Percentiles rank a stretch among this genome's conserved stretches.
Evolutionary conservation across 345 rosid genomes (phyloP).

Genomic region (Camelina laxa): DNA sequence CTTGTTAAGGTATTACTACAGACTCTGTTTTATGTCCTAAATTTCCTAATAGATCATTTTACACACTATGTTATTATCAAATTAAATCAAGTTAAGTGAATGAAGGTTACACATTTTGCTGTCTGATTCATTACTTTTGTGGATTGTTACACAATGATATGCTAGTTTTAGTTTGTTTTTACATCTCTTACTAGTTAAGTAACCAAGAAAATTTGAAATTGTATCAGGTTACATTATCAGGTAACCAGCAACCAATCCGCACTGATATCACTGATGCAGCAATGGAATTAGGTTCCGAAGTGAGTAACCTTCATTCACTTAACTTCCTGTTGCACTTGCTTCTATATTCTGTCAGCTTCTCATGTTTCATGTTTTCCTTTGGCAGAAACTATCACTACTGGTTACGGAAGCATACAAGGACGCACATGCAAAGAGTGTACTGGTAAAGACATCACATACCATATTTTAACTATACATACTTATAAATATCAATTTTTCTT

Average conservation of each 20-base stretch:
- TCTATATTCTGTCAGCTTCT: constrained; percentile 10
- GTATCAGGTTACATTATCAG: constrained; percentile 72
- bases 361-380: constrained; percentile 11
- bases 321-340: not conserved
- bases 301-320: constrained; percentile 46
- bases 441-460: constrained; percentile 49
- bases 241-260: constrained; percentile 83
- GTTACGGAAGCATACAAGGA: constrained; percentile 92
- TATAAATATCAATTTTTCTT: not conserved
- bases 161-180: constrained; percentile 24
- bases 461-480: not conserved
- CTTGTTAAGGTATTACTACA: constrained; percentile 67
- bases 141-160: not conserved
- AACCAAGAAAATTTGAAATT: not conserved
- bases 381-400: constrained; percentile 78
- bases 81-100: not conserved
- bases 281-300: constrained; percentile 82
- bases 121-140: not conserved
- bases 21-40: not conserved
- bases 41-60: not conserved
- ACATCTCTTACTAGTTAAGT: not conserved
- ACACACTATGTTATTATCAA: not conserved
- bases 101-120: not conserved
- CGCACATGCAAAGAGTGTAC: constrained; percentile 88
- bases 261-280: constrained; percentile 93